Conservation (phyloP, 305 asterid species). For the Solanum aculeatissimum region DNA sequence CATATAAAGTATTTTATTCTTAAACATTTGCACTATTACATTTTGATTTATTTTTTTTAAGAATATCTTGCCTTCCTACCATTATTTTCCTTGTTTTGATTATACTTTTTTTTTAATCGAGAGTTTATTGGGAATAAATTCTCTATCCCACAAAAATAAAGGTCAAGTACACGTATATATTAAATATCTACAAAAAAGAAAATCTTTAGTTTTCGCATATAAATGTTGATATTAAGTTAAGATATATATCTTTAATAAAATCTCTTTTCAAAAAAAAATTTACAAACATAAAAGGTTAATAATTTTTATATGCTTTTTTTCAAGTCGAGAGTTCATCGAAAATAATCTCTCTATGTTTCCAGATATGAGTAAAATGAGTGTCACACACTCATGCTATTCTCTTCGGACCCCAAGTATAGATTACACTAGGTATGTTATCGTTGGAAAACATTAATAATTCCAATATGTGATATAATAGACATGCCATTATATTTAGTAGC, state of each 20-base stretch:
- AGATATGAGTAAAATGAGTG: too few species aligned
- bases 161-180: not conserved
- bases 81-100: not conserved
- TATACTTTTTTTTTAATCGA: not conserved
- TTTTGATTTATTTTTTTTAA: not conserved
- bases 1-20: not conserved
- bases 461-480: not conserved
- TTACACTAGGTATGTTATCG: too few species aligned
- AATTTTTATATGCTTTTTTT: too few species aligned
- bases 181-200: not conserved
- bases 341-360: too few species aligned
- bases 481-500: not conserved
- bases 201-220: too few species aligned
- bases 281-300: not conserved
- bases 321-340: too few species aligned
- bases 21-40: not conserved
- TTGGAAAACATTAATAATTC: not conserved
- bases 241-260: too few species aligned
- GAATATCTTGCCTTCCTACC: not conserved
- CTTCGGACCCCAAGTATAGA: too few species aligned
- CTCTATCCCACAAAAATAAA: not conserved
- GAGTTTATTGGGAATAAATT: not conserved
- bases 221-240: not conserved
- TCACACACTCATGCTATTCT: too few species aligned
- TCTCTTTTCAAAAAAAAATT: too few species aligned